Conservation (phyloP, 345 rosid species). For the Balakata baccata region DNA sequence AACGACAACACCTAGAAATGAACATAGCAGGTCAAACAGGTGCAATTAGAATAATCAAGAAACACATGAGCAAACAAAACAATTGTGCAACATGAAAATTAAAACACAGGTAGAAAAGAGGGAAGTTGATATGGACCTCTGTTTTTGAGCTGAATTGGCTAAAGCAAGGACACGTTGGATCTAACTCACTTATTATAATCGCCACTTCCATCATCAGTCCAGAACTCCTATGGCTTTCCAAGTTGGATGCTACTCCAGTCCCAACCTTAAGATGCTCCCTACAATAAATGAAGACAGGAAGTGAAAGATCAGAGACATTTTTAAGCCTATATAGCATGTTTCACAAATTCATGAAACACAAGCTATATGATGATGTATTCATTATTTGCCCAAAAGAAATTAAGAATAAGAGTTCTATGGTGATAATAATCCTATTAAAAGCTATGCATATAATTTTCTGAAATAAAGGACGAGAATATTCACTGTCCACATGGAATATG, state of each 20-base stretch:
- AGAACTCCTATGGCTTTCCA: conserved; percentile 40
- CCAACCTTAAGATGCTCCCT: conserved; percentile 78
- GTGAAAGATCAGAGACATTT: conserved; percentile 10
- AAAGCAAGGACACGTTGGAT: conserved; percentile 40
- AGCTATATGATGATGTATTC: neutral
- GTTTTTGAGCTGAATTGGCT: conserved; percentile 48
- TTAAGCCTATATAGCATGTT: neutral
- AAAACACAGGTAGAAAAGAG: no score
- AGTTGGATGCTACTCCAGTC: conserved; percentile 49
- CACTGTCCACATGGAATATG: neutral
- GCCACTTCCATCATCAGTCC: conserved; percentile 66
- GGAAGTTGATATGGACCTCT: conserved; percentile 37
- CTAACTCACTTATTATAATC: conserved; percentile 56
- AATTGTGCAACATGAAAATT: neutral
- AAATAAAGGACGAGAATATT: neutral
- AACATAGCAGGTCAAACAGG: conserved; percentile 13
- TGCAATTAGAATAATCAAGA: neutral
- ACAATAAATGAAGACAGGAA: conserved; percentile 21
- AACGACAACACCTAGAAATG: conserved; percentile 66
- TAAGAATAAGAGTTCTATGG: neutral
- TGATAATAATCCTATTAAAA: neutral
- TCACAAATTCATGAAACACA: conserved; percentile 9
- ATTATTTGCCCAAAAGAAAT: neutral
- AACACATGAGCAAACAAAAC: neutral
- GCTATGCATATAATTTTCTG: neutral